Evolutionary conservation across 2,329 filamentous ascomycete species (phyloP).

Genomic region (Cordyceps pruinosa): DNA sequence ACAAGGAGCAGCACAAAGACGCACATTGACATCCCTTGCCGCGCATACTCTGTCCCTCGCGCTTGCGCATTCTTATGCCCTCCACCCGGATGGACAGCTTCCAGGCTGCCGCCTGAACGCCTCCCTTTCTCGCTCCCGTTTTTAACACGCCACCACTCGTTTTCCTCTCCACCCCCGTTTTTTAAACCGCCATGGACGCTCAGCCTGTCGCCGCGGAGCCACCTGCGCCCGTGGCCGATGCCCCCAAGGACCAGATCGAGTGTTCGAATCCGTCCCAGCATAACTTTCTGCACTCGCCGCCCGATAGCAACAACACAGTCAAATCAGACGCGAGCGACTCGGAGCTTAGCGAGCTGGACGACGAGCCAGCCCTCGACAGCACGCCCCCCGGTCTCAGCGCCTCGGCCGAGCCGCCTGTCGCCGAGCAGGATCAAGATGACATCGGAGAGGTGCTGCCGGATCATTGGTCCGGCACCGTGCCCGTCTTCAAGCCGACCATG

Average conservation of each 20-base stretch:
- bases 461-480: conserved; percentile 85
- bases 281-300: conserved; percentile 53
- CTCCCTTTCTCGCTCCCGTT: background rate
- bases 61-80: conserved; percentile 5
- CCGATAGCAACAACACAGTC: conserved; percentile 54
- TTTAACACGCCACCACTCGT: conserved; percentile 8
- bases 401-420: conserved; percentile 20
- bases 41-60: background rate
- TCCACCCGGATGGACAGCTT: conserved; percentile 25
- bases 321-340: conserved; percentile 57
- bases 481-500: conserved; percentile 94
- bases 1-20: background rate
- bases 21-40: background rate
- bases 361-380: conserved; percentile 36
- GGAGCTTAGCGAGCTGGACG: conserved; percentile 60
- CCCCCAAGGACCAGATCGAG: conserved; percentile 24
- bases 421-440: conserved; percentile 45
- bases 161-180: conserved; percentile 4
- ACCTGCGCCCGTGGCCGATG: conserved; percentile 20
- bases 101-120: conserved; percentile 29
- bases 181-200: conserved; percentile 2
- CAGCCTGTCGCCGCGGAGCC: background rate
- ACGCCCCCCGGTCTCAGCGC: conserved; percentile 12
- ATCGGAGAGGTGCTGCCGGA: conserved; percentile 76
- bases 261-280: conserved; percentile 30